Evolutionary conservation across 2,329 filamentous ascomycete species (phyloP), one percentile per base, ranked within the genome.

Genomic region (Juglanconis sp.): DNA sequence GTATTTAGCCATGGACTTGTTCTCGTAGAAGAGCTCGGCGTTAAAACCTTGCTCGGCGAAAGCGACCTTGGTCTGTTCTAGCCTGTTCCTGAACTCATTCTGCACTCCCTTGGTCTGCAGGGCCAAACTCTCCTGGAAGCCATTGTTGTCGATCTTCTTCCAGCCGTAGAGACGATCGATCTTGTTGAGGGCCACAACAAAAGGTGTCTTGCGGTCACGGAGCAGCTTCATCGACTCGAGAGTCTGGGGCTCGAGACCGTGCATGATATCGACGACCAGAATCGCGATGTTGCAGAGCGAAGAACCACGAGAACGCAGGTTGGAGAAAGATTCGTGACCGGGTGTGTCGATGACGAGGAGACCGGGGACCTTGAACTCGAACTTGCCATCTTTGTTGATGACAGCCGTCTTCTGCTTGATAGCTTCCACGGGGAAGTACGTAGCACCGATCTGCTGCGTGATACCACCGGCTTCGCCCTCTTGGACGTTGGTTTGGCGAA

Each of bases 281-380:
- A 99, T 99, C 69, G 95, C 95, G 78, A 99, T 99, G 81, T 99
- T 99, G 78, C 96, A 99, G 61, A 99, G 90, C 13, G 93, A 98
- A 46, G 95, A 98, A 78, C 95, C 95, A 79, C 96, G 88, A 67
- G 94, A 97, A 71, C 96, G 90, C 66, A 99, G 79, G 78, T 99
- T 99, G 65, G 94, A 96, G 86, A 99, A 99, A 71, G 95, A 99
- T 86, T 99, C 95, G 92, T 99, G 95, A 80, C 95, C 95, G 70
- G 95, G 96, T 0, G 95, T 99, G 78, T 99, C 95, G 71, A 99
- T 99, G 71, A 99, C 87, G 66, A 99, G 80, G 58, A 99, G 86
- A 84, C 95, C 95, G 49, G 95, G 96, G 30, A 99, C 91, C 80
- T 97, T 99, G 85, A 97, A 96, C 64, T 97, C 91, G 74, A 99